Evolutionary conservation across 306 rosid species (phyloP).

Genomic region (Echinosophora koreensis): DNA sequence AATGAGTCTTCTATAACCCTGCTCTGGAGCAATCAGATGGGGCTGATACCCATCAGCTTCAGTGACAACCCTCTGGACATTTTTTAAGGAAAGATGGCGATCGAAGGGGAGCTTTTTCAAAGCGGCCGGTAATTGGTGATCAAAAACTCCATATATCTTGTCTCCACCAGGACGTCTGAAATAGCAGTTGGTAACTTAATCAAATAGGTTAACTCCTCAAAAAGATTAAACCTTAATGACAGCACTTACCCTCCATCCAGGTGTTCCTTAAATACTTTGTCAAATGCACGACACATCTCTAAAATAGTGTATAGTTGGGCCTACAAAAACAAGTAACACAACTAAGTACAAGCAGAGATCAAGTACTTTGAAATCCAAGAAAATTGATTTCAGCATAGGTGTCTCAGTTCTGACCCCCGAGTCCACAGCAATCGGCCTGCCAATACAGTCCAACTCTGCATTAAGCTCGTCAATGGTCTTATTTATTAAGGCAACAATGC

Average conservation of each 20-base stretch:
- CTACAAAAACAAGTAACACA: constrained; percentile 55
- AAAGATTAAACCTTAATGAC: constrained; percentile 17
- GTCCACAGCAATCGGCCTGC: constrained; percentile 93
- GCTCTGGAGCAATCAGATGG: constrained; percentile 98
- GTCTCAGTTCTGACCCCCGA: constrained; percentile 78
- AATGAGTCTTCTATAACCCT: constrained; percentile 97
- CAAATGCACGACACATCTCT: constrained; percentile 99
- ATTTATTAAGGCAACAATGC: constrained; percentile 90
- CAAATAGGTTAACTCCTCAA: constrained; percentile 25
- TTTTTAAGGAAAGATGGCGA: constrained; percentile 86
- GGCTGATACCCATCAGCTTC: constrained; percentile 99
- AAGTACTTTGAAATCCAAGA: constrained; percentile 37
- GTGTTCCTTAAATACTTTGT: constrained; percentile 95
- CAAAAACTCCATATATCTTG: constrained; percentile 95
- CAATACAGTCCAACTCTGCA: constrained; percentile 97
- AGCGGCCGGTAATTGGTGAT: constrained; percentile 97
- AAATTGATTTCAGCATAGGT: constrained; percentile 34
- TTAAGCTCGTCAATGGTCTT: constrained; percentile 94
- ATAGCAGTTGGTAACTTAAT: constrained; percentile 31
- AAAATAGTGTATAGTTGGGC: constrained; percentile 95
- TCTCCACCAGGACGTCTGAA: constrained; percentile 98
- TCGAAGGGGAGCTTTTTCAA: constrained; percentile 94
- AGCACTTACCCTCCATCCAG: constrained; percentile 95
- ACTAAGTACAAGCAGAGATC: constrained; percentile 21
- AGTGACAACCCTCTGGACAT: constrained; percentile 91